Percentiles rank a stretch among this genome's conserved stretches.
Evolutionary conservation across 805 yeast species (phyloP).

Genomic region (Zygosaccharomyces lentus): DNA sequence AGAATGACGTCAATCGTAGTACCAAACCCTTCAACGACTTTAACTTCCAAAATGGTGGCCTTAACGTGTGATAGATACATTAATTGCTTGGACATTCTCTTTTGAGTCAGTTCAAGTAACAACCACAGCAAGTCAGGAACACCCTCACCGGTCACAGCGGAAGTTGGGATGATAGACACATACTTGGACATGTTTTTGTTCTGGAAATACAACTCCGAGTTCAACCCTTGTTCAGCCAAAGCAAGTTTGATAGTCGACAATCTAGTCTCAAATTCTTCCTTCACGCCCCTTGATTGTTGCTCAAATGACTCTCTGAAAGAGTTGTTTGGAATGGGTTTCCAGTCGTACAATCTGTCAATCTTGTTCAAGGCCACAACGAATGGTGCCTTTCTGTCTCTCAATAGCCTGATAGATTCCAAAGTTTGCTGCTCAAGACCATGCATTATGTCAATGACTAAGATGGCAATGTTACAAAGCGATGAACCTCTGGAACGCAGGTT

Average conservation of each 20-base stretch:
- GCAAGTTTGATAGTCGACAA: constrained; percentile 81
- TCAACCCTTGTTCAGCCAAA: constrained; percentile 95
- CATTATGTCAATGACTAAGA: constrained; percentile 96
- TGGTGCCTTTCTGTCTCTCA: constrained; percentile 97
- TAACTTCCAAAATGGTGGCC: constrained; percentile 95
- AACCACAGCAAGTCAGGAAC: constrained; percentile 97
- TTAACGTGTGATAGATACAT: constrained; percentile 87
- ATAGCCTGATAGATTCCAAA: constrained; percentile 82
- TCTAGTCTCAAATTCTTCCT: constrained; percentile 87
- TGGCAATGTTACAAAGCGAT: constrained; percentile 97
- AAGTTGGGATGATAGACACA: constrained; percentile 96
- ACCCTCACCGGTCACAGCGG: constrained; percentile 99
- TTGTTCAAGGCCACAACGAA: constrained; percentile 95
- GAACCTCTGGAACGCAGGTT: constrained; percentile 98
- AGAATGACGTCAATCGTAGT: constrained; percentile 96
- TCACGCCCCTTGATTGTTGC: constrained; percentile 77
- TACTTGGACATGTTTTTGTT: constrained; percentile 90
- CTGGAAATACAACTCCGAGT: constrained; percentile 93
- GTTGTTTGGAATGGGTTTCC: constrained; percentile 88
- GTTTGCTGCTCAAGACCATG: constrained; percentile 99
- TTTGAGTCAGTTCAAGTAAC: constrained; percentile 90
- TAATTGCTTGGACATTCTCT: constrained; percentile 97
- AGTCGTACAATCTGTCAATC: constrained; percentile 94
- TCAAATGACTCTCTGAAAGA: constrained; percentile 92
- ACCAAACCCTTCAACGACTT: constrained; percentile 97